These are phyloP conservation scores for Nymphaea colorata DNA, from an alignment of 164 flowering plant species.

Conservation along the genomic window DNA sequence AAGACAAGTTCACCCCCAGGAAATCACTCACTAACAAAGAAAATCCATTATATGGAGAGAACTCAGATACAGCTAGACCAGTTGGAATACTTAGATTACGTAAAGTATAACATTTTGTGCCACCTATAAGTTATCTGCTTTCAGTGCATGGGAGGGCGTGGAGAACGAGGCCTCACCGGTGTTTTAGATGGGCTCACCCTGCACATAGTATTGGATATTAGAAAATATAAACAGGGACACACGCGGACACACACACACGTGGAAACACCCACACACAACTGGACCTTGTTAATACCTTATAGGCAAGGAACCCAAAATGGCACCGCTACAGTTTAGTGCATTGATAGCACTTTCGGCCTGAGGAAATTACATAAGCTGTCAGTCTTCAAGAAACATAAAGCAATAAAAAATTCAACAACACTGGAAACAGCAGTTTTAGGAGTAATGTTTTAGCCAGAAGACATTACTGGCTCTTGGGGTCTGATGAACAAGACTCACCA, in stretches of 20 bases:
- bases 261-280: too few species aligned
- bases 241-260: too few species aligned
- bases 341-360: conserved; percentile 88
- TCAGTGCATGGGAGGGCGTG: conserved; percentile 44
- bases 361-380: neutral
- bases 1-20: neutral
- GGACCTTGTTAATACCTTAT: conserved; percentile 12
- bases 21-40: neutral
- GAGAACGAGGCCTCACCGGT: conserved; percentile 60
- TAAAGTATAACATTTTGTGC: neutral
- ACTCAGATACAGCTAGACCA: neutral
- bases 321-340: conserved; percentile 79
- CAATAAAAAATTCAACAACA: neutral
- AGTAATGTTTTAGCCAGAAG: too few species aligned
- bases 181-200: conserved; percentile 89
- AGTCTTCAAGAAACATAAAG: neutral
- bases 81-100: neutral
- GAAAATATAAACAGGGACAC: neutral
- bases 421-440: neutral
- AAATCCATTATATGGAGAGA: neutral
- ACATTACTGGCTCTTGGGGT: neutral
- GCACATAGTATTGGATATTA: conserved; percentile 4
- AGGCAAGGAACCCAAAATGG: conserved; percentile 59
- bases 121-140: neutral
- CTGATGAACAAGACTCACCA: neutral